phyloP scores from a whole-genome alignment of 768 basidiomycete species.

The Russula griseocarnosa region DNA sequence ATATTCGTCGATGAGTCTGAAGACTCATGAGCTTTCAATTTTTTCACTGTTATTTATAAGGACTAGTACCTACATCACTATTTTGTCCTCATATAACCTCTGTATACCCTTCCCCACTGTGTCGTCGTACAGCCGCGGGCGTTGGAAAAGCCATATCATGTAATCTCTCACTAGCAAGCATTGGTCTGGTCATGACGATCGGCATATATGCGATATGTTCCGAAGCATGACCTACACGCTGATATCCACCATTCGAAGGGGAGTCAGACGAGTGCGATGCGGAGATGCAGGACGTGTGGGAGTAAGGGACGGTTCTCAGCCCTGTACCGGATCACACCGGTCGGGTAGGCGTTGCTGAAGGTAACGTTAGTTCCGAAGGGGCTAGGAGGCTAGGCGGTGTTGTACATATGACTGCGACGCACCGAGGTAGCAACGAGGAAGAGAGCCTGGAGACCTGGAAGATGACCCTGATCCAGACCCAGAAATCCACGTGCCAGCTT shows the following conservation, averaged over 20 bases:
- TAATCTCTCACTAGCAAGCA: constrained; percentile 21
- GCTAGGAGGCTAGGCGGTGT: too few relatives aligned
- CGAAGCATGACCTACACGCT: background rate
- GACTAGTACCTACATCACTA: constrained; percentile 27
- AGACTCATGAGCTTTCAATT: constrained; percentile 28
- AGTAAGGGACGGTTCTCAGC: background rate
- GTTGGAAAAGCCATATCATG: constrained; percentile 19
- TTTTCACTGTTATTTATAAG: constrained; percentile 30
- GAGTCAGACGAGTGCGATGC: background rate
- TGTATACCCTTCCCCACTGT: constrained; percentile 22
- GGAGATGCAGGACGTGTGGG: background rate
- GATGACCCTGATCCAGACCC: background rate
- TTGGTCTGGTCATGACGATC: constrained; percentile 7
- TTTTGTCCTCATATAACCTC: constrained; percentile 20
- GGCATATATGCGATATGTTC: constrained; percentile 15
- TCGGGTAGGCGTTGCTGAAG: constrained; percentile 5
- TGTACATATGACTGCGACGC: background rate
- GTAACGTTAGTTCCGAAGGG: background rate
- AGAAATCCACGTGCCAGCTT: constrained; percentile 27
- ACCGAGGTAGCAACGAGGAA: constrained; percentile 12
- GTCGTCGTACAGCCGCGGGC: constrained; percentile 15
- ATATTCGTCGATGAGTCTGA: constrained; percentile 93
- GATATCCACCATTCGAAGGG: background rate
- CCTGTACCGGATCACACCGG: background rate
- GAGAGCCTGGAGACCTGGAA: constrained; percentile 1